A percentile compares a stretch with the other conserved stretches of the same genome.
These are phyloP conservation scores for Basipetospora sp. DNA, from an alignment of 2,329 filamentous ascomycete genomes.

Conservation along the genomic window DNA sequence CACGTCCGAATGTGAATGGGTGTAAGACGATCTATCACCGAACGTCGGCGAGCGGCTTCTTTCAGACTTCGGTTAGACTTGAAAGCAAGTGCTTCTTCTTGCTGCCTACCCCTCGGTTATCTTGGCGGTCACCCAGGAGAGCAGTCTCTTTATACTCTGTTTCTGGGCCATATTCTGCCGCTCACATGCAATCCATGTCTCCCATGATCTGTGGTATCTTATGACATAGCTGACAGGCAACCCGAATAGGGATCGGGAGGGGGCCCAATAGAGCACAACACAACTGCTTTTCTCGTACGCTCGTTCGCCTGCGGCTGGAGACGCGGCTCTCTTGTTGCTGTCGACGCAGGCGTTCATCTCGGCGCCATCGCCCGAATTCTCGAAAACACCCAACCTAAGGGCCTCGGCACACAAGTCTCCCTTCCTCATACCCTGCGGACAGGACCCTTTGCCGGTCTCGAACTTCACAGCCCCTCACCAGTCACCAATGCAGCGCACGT, in stretches of 20 bases:
- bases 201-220: no score
- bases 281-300: constrained; percentile 77
- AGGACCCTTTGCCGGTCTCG: constrained; percentile 69
- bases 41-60: no score
- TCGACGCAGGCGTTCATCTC: constrained; percentile 85
- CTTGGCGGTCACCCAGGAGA: no score
- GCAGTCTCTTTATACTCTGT: no score
- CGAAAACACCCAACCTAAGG: constrained; percentile 32
- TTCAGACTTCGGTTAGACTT: no score
- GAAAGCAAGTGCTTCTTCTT: no score
- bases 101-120: no score
- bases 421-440: constrained; percentile 39
- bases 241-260: constrained; percentile 65
- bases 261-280: constrained; percentile 77
- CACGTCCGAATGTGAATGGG: no score
- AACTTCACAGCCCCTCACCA: constrained; percentile 50
- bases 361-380: constrained; percentile 72
- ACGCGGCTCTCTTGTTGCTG: constrained; percentile 70
- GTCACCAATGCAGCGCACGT: constrained; percentile 70
- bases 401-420: constrained; percentile 20
- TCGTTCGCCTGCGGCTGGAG: constrained; percentile 67
- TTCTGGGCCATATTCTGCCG: no score
- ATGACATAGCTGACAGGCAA: no score
- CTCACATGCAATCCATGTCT: no score
- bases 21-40: no score